Conservation (phyloP, 345 rosid genomes). For the Salix dunnii region DNA sequence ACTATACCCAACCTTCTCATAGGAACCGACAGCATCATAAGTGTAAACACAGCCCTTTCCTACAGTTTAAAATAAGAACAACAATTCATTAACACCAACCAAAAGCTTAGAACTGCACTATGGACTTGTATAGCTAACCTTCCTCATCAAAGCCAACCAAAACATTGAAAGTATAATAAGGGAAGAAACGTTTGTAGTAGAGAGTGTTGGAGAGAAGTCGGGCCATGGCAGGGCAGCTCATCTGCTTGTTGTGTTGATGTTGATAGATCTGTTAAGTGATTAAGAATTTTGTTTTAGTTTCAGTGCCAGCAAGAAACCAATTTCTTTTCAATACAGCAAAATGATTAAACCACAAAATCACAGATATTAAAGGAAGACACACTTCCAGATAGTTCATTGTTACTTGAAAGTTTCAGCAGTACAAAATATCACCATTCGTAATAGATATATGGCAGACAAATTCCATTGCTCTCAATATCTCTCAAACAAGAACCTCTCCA, state of each 20-base stretch:
- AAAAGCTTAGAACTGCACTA: background rate
- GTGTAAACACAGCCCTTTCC: constrained; percentile 97
- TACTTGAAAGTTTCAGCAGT: background rate
- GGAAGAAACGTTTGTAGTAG: constrained; percentile 95
- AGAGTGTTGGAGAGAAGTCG: constrained; percentile 96
- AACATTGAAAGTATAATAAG: constrained; percentile 91
- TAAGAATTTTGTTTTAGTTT: background rate
- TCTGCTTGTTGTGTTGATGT: constrained; percentile 97
- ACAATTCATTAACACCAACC: background rate
- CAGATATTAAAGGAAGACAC: background rate
- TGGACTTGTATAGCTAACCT: constrained; percentile 42
- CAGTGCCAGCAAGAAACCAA: background rate
- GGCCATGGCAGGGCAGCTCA: constrained; percentile 96
- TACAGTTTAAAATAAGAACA: constrained; percentile 20
- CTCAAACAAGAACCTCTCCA: background rate
- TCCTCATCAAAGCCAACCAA: constrained; percentile 91
- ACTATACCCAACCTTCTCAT: constrained; percentile 95
- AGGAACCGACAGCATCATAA: constrained; percentile 97
- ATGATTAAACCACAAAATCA: background rate
- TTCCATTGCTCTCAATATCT: background rate
- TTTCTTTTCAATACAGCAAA: background rate
- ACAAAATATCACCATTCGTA: background rate
- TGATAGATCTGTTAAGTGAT: constrained; percentile 65
- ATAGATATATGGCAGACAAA: background rate
- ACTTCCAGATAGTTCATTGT: background rate